These are phyloP conservation scores for Pleurozium schreberi DNA, from an alignment of 225 moss, liverwort and hornwort species.

Conservation along the genomic window DNA sequence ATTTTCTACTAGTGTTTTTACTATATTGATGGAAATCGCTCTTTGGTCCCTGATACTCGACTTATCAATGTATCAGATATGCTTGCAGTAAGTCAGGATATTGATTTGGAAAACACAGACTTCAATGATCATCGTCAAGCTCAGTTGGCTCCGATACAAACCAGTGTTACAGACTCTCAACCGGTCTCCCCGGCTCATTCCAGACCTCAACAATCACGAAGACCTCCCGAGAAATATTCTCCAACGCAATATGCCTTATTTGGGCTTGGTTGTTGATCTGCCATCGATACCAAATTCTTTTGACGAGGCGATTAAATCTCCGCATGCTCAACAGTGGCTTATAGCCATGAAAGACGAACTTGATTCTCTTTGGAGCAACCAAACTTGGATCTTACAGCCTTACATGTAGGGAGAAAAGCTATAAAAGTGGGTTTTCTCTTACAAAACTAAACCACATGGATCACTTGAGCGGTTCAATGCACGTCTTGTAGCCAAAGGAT, in stretches of 20 bases:
- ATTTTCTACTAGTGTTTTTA: too few relatives aligned
- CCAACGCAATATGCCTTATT: neutral
- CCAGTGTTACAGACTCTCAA: fast-evolving
- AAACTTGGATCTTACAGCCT: neutral
- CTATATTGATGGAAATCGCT: too few relatives aligned
- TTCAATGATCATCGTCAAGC: fast-evolving
- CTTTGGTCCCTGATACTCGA: too few relatives aligned
- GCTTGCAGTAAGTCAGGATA: fast-evolving
- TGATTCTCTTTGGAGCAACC: neutral
- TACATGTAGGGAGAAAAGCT: neutral
- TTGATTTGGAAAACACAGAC: fast-evolving
- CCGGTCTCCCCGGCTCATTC: fast-evolving
- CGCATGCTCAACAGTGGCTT: neutral
- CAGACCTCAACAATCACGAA: neutral
- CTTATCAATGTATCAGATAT: fast-evolving
- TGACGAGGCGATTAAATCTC: fast-evolving
- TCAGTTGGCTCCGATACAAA: fast-evolving
- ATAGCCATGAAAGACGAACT: neutral
- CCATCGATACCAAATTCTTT: neutral
- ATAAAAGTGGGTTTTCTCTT: neutral
- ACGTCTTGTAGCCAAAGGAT: neutral
- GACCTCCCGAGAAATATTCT: neutral
- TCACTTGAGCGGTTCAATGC: neutral
- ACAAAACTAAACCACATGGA: neutral
- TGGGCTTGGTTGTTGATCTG: neutral